phyloP scores from a whole-genome alignment of 1,284 basidiomycete genomes.

The Gastroboletus turbinatus region DNA sequence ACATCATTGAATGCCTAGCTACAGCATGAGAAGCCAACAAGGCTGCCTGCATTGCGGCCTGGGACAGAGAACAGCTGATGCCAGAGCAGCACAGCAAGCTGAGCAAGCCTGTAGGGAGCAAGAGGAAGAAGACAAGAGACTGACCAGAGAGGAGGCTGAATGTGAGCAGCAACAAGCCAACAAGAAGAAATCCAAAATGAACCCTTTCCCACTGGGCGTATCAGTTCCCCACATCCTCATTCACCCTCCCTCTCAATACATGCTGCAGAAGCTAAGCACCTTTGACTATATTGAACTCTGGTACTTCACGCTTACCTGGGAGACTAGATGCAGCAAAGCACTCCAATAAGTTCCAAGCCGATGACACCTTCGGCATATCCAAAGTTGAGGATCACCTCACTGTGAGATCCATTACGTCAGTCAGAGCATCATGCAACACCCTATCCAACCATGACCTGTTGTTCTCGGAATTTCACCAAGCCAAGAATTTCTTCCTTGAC shows the following conservation, averaged over 20 bases:
- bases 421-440: neutral
- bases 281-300: slow-evolving; percentile 29
- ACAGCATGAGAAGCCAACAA: no score
- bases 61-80: no score
- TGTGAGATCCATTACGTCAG: fast-evolving
- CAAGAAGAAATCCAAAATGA: no score
- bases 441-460: neutral
- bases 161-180: no score
- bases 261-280: slow-evolving; percentile 23
- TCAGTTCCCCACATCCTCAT: no score
- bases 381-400: neutral
- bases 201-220: no score
- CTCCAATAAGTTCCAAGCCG: neutral
- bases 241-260: slow-evolving; percentile 6
- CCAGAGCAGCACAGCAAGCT: no score
- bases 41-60: no score
- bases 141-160: no score
- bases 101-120: no score
- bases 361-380: neutral
- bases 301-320: slow-evolving; percentile 22
- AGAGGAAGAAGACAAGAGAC: no score
- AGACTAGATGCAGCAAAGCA: neutral
- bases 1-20: no score
- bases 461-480: neutral
- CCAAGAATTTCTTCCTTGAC: neutral